Evolutionary conservation across 2,329 filamentous ascomycete genomes (phyloP).

Genomic region (Remersonia thermophila): DNA sequence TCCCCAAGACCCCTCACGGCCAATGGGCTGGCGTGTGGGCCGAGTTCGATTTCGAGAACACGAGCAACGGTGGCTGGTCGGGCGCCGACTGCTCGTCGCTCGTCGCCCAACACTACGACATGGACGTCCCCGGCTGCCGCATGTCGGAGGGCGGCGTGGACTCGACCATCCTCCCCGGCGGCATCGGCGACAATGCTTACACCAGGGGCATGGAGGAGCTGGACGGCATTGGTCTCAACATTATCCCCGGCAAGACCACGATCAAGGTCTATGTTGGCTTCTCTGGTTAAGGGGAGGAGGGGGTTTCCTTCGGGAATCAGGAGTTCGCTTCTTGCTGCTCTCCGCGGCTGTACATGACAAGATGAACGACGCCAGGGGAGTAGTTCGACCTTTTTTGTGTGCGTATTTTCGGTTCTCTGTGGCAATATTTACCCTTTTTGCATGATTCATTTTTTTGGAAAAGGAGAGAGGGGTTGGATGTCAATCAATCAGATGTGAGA

Average conservation of each 20-base stretch:
- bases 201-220: constrained; percentile 21
- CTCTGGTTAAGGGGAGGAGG: constrained; percentile 2
- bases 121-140: constrained; percentile 26
- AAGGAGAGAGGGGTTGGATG: no score
- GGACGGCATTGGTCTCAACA: constrained; percentile 26
- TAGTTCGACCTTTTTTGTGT: constrained; percentile 4
- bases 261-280: constrained; percentile 17
- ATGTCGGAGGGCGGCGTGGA: constrained; percentile 27
- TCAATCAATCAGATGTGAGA: background rate
- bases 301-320: background rate
- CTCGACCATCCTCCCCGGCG: constrained; percentile 23
- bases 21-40: constrained; percentile 35
- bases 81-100: constrained; percentile 40
- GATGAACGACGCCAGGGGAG: constrained; percentile 6
- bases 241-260: constrained; percentile 13
- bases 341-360: constrained; percentile 1
- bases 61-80: constrained; percentile 34
- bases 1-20: constrained; percentile 27
- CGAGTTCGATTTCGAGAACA: constrained; percentile 37
- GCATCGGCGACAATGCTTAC: constrained; percentile 24
- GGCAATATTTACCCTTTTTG: constrained; percentile 3
- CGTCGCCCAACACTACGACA: constrained; percentile 25
- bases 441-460: background rate
- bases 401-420: constrained; percentile 1
- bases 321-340: background rate